These are phyloP conservation scores for Periconia macrospinosa DNA, from an alignment of 2,329 filamentous ascomycete species.

Conservation along the genomic window DNA sequence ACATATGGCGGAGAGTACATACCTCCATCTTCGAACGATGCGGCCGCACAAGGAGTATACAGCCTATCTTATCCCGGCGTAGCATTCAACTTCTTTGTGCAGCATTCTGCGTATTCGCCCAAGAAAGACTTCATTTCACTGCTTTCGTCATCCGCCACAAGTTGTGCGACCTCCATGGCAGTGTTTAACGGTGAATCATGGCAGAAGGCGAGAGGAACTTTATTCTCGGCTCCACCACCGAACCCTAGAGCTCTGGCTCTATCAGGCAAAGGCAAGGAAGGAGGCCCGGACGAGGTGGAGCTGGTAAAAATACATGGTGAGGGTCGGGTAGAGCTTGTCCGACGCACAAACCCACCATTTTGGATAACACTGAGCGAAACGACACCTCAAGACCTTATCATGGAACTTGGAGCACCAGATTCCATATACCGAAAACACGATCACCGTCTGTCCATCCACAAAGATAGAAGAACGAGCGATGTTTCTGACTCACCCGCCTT, in stretches of 20 bases:
- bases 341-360: constrained; percentile 68
- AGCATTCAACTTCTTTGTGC: constrained; percentile 85
- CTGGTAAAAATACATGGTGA: constrained; percentile 76
- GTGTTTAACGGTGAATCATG: constrained; percentile 90
- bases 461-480: constrained; percentile 40
- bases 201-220: constrained; percentile 74
- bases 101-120: constrained; percentile 72
- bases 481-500: constrained; percentile 36
- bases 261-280: constrained; percentile 71
- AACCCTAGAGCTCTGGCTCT: constrained; percentile 73
- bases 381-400: constrained; percentile 86
- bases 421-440: constrained; percentile 92
- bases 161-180: constrained; percentile 82
- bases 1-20: constrained; percentile 94
- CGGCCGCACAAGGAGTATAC: constrained; percentile 69
- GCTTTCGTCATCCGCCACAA: constrained; percentile 75
- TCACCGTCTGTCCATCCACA: constrained; percentile 82
- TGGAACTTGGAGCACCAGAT: constrained; percentile 89
- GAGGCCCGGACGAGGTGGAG: constrained; percentile 86
- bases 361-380: constrained; percentile 81
- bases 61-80: constrained; percentile 93
- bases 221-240: constrained; percentile 76
- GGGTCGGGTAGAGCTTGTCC: constrained; percentile 75
- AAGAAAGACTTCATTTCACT: constrained; percentile 82
- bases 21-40: constrained; percentile 58